Percentiles rank a stretch among this genome's conserved stretches.
These are phyloP conservation scores for Stropharia rugosoannulata DNA, from an alignment of 768 basidiomycete genomes.

Conservation along the genomic window DNA sequence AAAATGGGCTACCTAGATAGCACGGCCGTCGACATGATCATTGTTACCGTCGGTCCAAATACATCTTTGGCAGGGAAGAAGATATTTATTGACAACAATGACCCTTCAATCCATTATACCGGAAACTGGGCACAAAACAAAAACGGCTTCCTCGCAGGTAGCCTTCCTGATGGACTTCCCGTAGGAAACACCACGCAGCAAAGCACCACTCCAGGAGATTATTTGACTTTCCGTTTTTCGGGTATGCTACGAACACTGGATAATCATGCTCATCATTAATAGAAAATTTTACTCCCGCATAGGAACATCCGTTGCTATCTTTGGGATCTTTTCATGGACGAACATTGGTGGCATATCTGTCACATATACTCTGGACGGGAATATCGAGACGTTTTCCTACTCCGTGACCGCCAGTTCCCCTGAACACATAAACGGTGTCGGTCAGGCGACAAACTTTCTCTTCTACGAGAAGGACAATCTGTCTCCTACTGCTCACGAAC, in stretches of 20 bases:
- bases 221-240: constrained; percentile 21
- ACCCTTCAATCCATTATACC: constrained; percentile 17
- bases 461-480: constrained; percentile 20
- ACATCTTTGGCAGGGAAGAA: constrained; percentile 19
- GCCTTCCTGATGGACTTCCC: constrained; percentile 16
- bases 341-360: constrained; percentile 20
- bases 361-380: constrained; percentile 24
- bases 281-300: background rate
- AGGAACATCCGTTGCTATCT: constrained; percentile 23
- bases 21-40: constrained; percentile 22
- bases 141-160: constrained; percentile 12
- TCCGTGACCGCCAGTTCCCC: constrained; percentile 16
- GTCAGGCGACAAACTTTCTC: constrained; percentile 20
- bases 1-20: constrained; percentile 18
- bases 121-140: constrained; percentile 18
- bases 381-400: constrained; percentile 11
- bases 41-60: constrained; percentile 21
- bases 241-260: constrained; percentile 12
- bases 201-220: constrained; percentile 13
- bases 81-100: constrained; percentile 25
- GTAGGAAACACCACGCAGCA: constrained; percentile 18
- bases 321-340: constrained; percentile 24
- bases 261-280: background rate
- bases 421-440: constrained; percentile 13
- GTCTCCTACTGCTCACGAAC: constrained; percentile 16